Base-by-base conservation (phyloP, 805 yeast species). In the Scheffersomyces lignosus region DNA sequence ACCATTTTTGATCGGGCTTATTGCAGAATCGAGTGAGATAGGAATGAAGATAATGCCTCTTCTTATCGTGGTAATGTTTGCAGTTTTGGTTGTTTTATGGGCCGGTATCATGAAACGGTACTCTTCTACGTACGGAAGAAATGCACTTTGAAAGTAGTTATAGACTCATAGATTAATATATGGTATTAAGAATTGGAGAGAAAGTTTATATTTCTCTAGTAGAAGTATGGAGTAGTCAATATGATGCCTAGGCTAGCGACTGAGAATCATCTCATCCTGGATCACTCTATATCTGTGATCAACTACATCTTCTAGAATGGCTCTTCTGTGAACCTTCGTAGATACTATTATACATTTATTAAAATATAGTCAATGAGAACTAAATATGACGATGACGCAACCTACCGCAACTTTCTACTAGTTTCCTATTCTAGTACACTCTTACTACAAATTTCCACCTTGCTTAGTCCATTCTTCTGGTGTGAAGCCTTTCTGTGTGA, bases 401-500 rank as follows among this genome's bases (percentile, higher is more conserved):
- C n/a, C n/a, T n/a, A n/a, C n/a, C n/a, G n/a, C n/a, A n/a, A n/a
- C n/a, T n/a, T n/a, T n/a, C n/a, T n/a, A n/a, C n/a, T n/a, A n/a
- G n/a, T n/a, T n/a, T n/a, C n/a, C n/a, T n/a, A n/a, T n/a, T n/a
- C n/a, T n/a, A n/a, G n/a, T n/a, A n/a, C n/a, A n/a, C n/a, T n/a
- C n/a, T 8, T 23, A 5, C 10, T 27, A 34, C 18, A 24, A 13
- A 15, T 31, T 35, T 13, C 71, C 71, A 5, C 70, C 71, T 40
- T 67, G 73, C 4, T 52, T 51, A 24, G 36, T 36, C 96, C 96
- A 91, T 60, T 91, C 99, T n/a, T 77, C 86, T 1, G 82, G 80
- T 0, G 97, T 90, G 55, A 80, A 91, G 9, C 70, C 85, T 64
- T 87, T 89, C 54, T 93, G 97, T 0, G 96, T 88, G 60, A 95